phyloP scores from a whole-genome alignment of 2,329 filamentous ascomycete genomes.

The Helotiales sp. region DNA sequence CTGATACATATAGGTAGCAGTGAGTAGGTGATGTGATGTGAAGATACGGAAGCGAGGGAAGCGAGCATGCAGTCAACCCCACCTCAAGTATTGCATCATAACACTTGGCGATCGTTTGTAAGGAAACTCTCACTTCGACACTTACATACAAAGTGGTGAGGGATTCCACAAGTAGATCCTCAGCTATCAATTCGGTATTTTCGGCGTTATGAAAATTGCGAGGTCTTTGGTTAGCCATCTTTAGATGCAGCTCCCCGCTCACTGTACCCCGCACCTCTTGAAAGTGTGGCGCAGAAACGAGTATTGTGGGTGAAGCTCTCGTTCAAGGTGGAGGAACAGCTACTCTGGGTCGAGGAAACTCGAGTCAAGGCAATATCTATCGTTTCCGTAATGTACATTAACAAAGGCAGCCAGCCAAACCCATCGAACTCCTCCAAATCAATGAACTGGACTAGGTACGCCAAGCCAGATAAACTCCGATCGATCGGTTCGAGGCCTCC shows the following conservation, averaged over 20 bases:
- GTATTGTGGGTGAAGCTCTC: background rate
- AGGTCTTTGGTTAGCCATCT: background rate
- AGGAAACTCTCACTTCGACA: background rate
- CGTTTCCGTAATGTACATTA: slow-evolving; percentile 26
- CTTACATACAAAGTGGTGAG: background rate
- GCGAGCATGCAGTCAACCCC: background rate
- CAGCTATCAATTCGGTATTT: background rate
- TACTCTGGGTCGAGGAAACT: background rate
- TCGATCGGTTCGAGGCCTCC: slow-evolving; percentile 10
- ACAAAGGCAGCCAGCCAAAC: slow-evolving; percentile 12
- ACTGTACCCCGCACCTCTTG: background rate
- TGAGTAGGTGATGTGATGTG: background rate
- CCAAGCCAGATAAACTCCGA: slow-evolving; percentile 29
- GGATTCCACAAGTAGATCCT: background rate
- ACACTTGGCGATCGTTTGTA: background rate
- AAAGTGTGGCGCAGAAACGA: background rate
- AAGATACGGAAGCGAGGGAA: background rate
- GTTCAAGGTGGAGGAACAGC: background rate
- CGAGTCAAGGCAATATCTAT: slow-evolving; percentile 12
- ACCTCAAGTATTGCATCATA: background rate
- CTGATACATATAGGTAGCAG: no score
- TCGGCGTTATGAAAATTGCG: background rate
- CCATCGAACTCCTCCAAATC: slow-evolving; percentile 18
- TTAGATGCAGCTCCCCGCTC: background rate
- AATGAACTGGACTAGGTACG: slow-evolving; percentile 15